These are phyloP conservation scores for Clonostachys sp. DNA, from an alignment of 2,329 filamentous ascomycete genomes.

Conservation along the genomic window DNA sequence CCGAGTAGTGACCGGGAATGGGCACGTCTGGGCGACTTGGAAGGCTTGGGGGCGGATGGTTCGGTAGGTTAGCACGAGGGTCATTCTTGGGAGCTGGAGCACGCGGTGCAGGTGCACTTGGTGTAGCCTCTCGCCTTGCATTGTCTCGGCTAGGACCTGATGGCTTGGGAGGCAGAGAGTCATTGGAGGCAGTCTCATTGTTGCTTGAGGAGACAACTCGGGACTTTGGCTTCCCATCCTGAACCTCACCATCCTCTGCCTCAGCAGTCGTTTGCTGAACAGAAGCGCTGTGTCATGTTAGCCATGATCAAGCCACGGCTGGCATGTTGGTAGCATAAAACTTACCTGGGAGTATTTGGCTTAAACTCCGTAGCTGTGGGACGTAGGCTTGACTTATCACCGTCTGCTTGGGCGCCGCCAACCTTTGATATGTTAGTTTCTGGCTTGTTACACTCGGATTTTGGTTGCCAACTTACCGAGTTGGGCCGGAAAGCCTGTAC, in stretches of 20 bases:
- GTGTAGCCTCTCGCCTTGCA: constrained; percentile 12
- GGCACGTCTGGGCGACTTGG: constrained; percentile 57
- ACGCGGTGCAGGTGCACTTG: constrained; percentile 4
- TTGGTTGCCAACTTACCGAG: constrained; percentile 36
- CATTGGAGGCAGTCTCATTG: constrained; percentile 9
- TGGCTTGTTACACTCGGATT: neutral
- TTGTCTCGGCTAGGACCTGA: constrained; percentile 15
- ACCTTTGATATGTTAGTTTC: constrained; percentile 16
- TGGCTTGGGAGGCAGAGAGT: constrained; percentile 24
- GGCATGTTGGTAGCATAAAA: neutral
- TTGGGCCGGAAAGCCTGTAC: constrained; percentile 69
- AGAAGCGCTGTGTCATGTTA: constrained; percentile 2
- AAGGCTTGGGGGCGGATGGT: constrained; percentile 31
- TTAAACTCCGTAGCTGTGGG: constrained; percentile 62
- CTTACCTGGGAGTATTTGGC: constrained; percentile 38
- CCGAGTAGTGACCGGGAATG: constrained; percentile 41
- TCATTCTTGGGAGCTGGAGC: constrained; percentile 15
- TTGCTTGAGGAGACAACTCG: neutral
- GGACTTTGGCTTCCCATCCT: constrained; percentile 42
- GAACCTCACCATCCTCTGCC: constrained; percentile 70
- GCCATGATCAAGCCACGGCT: neutral
- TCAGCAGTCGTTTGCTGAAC: constrained; percentile 27
- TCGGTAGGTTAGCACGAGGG: constrained; percentile 26
- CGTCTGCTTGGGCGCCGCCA: constrained; percentile 17
- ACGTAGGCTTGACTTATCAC: constrained; percentile 38